Percentiles rank a stretch among this genome's conserved stretches.
These are phyloP conservation scores for Lactarius psammicola DNA, from an alignment of 768 basidiomycete genomes.

Conservation along the genomic window DNA sequence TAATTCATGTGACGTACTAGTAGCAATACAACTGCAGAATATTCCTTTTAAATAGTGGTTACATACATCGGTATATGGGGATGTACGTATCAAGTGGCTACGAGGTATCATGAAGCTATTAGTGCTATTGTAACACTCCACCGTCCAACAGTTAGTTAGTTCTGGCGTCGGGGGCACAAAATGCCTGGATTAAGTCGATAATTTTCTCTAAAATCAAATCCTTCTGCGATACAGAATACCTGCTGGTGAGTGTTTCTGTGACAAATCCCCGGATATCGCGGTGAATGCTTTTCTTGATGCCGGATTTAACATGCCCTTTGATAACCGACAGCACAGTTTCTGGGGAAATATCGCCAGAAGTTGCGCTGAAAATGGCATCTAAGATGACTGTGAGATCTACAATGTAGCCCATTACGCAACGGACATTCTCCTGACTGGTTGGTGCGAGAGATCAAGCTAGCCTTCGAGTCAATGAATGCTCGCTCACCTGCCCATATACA, in stretches of 20 bases:
- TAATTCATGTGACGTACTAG: too few relatives aligned
- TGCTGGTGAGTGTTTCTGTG: not conserved
- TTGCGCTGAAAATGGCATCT: not conserved
- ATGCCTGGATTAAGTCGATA: constrained; percentile 8
- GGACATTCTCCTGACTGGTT: constrained; percentile 1
- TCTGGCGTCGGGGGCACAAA: too few relatives aligned
- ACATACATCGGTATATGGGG: too few relatives aligned
- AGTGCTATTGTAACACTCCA: too few relatives aligned
- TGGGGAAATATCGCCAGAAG: not conserved
- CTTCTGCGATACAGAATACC: not conserved
- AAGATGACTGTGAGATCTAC: constrained; percentile 9
- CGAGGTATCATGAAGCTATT: too few relatives aligned
- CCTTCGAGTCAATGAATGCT: too few relatives aligned
- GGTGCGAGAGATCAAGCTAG: not conserved
- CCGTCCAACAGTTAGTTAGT: too few relatives aligned
- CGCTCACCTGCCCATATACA: not conserved
- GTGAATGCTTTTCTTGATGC: not conserved
- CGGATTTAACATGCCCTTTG: not conserved
- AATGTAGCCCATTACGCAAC: too few relatives aligned
- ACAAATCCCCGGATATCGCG: constrained; percentile 1
- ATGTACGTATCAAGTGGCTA: too few relatives aligned
- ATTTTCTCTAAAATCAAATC: constrained; percentile 15
- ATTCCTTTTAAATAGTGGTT: too few relatives aligned
- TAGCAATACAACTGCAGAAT: too few relatives aligned
- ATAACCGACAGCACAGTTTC: not conserved